Evolutionary conservation across 2,329 filamentous ascomycete species (phyloP).

Genomic region (Xylariaceae sp.): DNA sequence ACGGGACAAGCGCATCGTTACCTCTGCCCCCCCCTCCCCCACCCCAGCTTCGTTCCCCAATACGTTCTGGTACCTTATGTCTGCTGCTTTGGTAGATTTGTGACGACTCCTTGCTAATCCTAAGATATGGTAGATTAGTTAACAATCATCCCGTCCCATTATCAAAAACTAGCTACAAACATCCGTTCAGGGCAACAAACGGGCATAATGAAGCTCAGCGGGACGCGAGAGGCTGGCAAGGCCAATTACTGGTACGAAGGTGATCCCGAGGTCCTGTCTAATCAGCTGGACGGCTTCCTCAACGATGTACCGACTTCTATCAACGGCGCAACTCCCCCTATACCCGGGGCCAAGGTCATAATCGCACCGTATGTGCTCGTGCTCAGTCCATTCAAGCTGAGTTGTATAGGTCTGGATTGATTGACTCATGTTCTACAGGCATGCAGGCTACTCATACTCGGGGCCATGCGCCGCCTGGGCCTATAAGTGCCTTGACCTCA

Average conservation of each 20-base stretch:
- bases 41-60: too few species aligned
- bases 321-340: constrained; percentile 67
- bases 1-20: too few species aligned
- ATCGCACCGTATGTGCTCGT: constrained; percentile 78
- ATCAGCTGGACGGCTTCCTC: constrained; percentile 79
- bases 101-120: too few species aligned
- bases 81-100: too few species aligned
- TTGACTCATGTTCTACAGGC: constrained; percentile 58
- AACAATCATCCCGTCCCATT: not conserved
- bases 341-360: constrained; percentile 78
- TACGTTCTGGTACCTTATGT: too few species aligned
- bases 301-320: constrained; percentile 70
- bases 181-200: not conserved
- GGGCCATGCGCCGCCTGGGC: constrained; percentile 93
- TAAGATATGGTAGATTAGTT: too few species aligned
- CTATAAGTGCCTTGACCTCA: constrained; percentile 87
- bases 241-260: constrained; percentile 88
- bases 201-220: constrained; percentile 39
- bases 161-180: not conserved
- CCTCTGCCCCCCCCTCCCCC: too few species aligned
- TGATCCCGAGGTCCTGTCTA: constrained; percentile 63
- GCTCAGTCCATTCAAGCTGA: constrained; percentile 14
- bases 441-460: constrained; percentile 93
- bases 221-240: constrained; percentile 68
- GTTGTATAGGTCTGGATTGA: constrained; percentile 11